phyloP scores from a whole-genome alignment of 163 green algal species.

The Chlorella variabilis region DNA sequence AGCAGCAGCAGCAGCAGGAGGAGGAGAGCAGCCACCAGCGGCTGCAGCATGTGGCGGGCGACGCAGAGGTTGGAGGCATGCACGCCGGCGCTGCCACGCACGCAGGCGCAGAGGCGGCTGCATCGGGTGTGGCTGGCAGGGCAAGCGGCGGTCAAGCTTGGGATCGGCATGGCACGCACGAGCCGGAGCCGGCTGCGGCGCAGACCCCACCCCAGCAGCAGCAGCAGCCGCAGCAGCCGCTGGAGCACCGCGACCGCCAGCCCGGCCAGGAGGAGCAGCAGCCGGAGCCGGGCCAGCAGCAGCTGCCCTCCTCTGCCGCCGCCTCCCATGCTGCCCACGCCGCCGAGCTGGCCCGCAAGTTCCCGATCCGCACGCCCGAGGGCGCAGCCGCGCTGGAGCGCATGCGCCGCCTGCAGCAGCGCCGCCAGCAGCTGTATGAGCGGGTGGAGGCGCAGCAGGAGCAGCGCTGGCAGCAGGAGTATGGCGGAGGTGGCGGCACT shows the following conservation, averaged over 20 bases:
- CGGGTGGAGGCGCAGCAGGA: conserved; percentile 18
- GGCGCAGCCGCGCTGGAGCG: conserved; percentile 12
- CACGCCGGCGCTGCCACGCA: no score
- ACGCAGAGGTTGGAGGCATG: no score
- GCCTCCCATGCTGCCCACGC: background rate
- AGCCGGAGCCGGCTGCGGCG: no score
- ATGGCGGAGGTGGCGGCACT: background rate
- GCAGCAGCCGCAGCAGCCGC: no score
- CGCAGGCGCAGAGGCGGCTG: no score
- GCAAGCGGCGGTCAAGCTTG: no score
- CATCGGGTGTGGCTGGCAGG: no score
- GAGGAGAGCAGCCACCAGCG: background rate
- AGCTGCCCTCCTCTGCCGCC: background rate
- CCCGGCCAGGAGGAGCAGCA: no score
- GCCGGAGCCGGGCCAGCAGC: background rate
- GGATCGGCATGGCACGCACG: no score
- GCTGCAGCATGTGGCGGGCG: no score
- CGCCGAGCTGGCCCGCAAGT: background rate
- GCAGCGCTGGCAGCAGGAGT: background rate
- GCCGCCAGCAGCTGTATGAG: conserved; percentile 7
- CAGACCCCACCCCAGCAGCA: background rate
- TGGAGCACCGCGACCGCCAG: no score
- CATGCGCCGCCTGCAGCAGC: conserved; percentile 12
- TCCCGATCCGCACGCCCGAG: background rate
- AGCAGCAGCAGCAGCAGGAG: conserved; percentile 6